Conservation (phyloP, 2,329 filamentous ascomycete genomes). For the Camillea tinctor region DNA sequence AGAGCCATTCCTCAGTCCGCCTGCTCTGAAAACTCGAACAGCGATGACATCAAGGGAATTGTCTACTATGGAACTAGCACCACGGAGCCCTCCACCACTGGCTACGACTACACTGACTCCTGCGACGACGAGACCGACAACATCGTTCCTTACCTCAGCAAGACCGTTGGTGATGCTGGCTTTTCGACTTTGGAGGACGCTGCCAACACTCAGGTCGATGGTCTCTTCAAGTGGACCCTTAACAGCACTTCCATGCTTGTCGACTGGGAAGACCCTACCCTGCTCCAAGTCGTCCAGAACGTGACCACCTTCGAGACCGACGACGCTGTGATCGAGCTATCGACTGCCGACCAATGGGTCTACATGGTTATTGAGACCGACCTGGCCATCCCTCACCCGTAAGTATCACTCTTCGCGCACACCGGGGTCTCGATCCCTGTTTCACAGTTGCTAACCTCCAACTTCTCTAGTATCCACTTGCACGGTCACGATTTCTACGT, state of each 20-base stretch:
- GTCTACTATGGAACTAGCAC: slow-evolving; percentile 38
- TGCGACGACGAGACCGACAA: slow-evolving; percentile 36
- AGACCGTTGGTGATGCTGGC: slow-evolving; percentile 30
- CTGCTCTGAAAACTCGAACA: slow-evolving; percentile 41
- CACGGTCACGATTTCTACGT: slow-evolving; percentile 45
- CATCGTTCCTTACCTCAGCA: slow-evolving; percentile 35
- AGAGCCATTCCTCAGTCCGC: slow-evolving; percentile 42
- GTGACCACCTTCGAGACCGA: slow-evolving; percentile 25
- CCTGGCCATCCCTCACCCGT: slow-evolving; percentile 26
- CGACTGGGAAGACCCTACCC: slow-evolving; percentile 47
- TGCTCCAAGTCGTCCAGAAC: slow-evolving; percentile 29
- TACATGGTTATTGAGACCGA: slow-evolving; percentile 34
- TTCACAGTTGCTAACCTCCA: slow-evolving; percentile 2
- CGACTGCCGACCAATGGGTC: slow-evolving; percentile 32
- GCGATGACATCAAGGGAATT: slow-evolving; percentile 48
- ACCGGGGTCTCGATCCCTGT: background rate
- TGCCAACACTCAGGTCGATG: slow-evolving; percentile 24
- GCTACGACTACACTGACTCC: slow-evolving; percentile 18
- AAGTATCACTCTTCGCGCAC: slow-evolving; percentile 2
- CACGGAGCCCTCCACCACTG: slow-evolving; percentile 16
- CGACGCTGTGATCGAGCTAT: slow-evolving; percentile 31
- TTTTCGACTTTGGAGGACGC: slow-evolving; percentile 28
- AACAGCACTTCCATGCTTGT: slow-evolving; percentile 46
- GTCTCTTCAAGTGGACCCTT: slow-evolving; percentile 47
- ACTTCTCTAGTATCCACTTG: slow-evolving; percentile 39